Evolutionary conservation across 2,329 filamentous ascomycete species (phyloP).

Genomic region (Cercospora beticola): DNA sequence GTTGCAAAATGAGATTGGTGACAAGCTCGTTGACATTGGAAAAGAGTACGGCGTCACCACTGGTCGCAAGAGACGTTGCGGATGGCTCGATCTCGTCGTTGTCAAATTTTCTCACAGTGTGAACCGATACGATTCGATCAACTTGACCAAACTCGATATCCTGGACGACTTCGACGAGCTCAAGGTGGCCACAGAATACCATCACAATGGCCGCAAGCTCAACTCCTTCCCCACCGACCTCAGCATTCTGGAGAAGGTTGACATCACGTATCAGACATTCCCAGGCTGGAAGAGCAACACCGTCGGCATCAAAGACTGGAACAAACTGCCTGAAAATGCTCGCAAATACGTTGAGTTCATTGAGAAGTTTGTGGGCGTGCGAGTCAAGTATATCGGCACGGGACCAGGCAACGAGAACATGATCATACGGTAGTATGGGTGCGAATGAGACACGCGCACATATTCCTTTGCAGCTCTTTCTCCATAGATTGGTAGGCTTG

Average conservation of each 20-base stretch:
- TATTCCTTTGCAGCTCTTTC: not conserved
- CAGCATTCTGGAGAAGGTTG: conserved; percentile 56
- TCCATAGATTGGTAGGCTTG: not conserved
- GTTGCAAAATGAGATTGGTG: conserved; percentile 57
- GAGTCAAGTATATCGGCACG: conserved; percentile 65
- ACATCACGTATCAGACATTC: conserved; percentile 67
- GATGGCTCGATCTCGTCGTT: conserved; percentile 68
- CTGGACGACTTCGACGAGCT: conserved; percentile 73
- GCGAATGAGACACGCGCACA: not conserved
- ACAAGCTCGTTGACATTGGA: conserved; percentile 57
- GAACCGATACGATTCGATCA: conserved; percentile 67
- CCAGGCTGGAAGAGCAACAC: conserved; percentile 69
- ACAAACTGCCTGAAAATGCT: conserved; percentile 64
- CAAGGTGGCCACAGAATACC: conserved; percentile 72
- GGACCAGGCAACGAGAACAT: conserved; percentile 65
- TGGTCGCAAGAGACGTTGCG: conserved; percentile 61
- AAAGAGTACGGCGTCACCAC: conserved; percentile 59
- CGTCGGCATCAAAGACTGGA: conserved; percentile 58
- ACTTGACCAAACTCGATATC: conserved; percentile 68
- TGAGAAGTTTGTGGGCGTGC: conserved; percentile 64
- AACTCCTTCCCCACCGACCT: conserved; percentile 67
- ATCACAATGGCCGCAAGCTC: conserved; percentile 55
- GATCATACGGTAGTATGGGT: conserved; percentile 50
- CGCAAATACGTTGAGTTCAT: conserved; percentile 67
- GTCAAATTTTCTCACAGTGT: conserved; percentile 64